phyloP scores from a whole-genome alignment of 768 basidiomycete genomes.

The Trametes villosa region DNA sequence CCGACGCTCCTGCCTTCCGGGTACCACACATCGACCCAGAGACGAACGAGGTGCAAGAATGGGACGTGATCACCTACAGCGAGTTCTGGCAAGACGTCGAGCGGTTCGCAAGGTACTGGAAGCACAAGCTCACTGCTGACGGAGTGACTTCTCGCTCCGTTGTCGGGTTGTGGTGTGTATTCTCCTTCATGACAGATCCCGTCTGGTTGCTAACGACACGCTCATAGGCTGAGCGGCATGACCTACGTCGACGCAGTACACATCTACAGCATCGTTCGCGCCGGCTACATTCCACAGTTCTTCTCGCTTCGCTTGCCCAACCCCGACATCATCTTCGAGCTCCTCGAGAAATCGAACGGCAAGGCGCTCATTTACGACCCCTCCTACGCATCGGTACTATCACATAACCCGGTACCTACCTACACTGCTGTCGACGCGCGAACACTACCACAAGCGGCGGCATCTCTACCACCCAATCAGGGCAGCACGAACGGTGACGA shows the following conservation, averaged over 20 bases:
- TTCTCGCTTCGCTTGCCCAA: constrained; percentile 81
- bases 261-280: constrained; percentile 75
- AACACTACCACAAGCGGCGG: constrained; percentile 41
- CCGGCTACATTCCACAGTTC: constrained; percentile 77
- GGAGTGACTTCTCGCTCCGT: constrained; percentile 60
- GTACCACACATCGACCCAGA: constrained; percentile 53
- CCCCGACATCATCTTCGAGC: constrained; percentile 69
- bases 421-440: constrained; percentile 50
- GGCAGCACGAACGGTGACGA: constrained; percentile 43
- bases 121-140: constrained; percentile 47
- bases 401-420: constrained; percentile 51
- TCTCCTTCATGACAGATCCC: not conserved
- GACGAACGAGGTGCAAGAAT: constrained; percentile 49
- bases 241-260: constrained; percentile 72
- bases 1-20: constrained; percentile 61
- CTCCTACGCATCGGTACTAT: constrained; percentile 36
- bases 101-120: constrained; percentile 67
- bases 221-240: constrained; percentile 69
- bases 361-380: constrained; percentile 64
- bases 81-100: constrained; percentile 72
- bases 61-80: constrained; percentile 65
- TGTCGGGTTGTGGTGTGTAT: constrained; percentile 70
- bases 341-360: constrained; percentile 64
- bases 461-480: constrained; percentile 45
- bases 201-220: not conserved